These are phyloP conservation scores for Rhododendron simsii DNA, from an alignment of 148 eudicot genomes.

Conservation along the genomic window DNA sequence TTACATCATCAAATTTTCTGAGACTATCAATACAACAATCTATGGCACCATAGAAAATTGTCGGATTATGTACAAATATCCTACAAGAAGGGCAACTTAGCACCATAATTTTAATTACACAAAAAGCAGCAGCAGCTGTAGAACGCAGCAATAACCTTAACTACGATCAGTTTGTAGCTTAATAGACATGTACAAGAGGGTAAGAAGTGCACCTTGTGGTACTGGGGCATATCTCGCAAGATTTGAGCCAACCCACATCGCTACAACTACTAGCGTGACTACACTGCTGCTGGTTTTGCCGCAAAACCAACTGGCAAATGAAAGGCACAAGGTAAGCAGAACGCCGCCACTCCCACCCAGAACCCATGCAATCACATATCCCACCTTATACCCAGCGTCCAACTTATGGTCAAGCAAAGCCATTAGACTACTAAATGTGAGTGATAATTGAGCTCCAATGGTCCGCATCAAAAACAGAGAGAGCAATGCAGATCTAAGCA, in stretches of 20 bases:
- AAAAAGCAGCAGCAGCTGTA: conserved; percentile 6
- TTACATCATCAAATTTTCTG: not conserved
- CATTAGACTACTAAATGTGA: conserved; percentile 61
- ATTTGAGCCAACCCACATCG: conserved; percentile 77
- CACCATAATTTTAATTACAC: not conserved
- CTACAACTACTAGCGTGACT: conserved; percentile 54
- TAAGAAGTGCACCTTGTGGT: conserved; percentile 82
- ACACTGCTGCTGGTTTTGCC: conserved; percentile 78
- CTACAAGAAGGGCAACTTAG: not conserved
- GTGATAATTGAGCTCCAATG: conserved; percentile 51
- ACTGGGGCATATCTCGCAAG: conserved; percentile 55
- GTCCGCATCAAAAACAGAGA: conserved; percentile 69
- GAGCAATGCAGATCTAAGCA: conserved; percentile 61
- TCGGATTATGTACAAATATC: conserved; percentile 18
- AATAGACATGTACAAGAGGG: conserved; percentile 73
- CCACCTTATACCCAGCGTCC: conserved; percentile 76
- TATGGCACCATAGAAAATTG: not conserved
- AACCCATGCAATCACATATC: conserved; percentile 65
- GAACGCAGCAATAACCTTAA: conserved; percentile 20
- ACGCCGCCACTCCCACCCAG: conserved; percentile 76
- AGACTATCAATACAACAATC: not conserved
- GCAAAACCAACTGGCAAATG: conserved; percentile 81
- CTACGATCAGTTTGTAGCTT: conserved; percentile 61
- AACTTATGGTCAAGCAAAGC: conserved; percentile 63
- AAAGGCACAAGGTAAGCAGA: conserved; percentile 68